These are phyloP conservation scores for Nasturtium officinale DNA, from an alignment of 345 rosid species.

Conservation along the genomic window DNA sequence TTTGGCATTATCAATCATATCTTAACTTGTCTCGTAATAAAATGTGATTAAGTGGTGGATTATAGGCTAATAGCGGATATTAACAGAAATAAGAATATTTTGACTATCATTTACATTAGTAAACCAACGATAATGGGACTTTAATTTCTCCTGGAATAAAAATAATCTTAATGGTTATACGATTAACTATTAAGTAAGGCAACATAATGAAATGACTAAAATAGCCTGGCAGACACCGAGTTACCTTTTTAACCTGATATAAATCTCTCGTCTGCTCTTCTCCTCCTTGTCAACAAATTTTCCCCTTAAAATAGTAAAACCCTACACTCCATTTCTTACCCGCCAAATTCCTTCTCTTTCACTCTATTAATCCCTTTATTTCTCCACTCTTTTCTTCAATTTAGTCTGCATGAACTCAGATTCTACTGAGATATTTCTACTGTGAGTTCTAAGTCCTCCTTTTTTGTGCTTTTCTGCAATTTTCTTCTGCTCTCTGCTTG, in stretches of 20 bases:
- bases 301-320: constrained; percentile 33
- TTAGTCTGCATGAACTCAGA: neutral
- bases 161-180: no score
- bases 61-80: no score
- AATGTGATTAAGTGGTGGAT: no score
- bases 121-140: neutral
- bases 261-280: neutral
- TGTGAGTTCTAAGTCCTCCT: constrained; percentile 28
- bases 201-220: neutral
- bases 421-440: neutral
- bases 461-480: neutral
- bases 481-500: constrained; percentile 12
- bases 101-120: no score
- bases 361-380: neutral
- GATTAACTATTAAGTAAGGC: no score
- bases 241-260: neutral
- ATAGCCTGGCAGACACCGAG: neutral
- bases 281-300: neutral
- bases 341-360: constrained; percentile 25
- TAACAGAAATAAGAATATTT: no score
- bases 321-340: constrained; percentile 32
- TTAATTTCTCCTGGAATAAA: neutral
- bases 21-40: neutral
- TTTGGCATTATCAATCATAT: neutral
- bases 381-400: neutral